A percentile compares a stretch with the other conserved stretches of the same genome.
Evolutionary conservation across 345 rosid genomes (phyloP).

Genomic region (Turritis glabra): DNA sequence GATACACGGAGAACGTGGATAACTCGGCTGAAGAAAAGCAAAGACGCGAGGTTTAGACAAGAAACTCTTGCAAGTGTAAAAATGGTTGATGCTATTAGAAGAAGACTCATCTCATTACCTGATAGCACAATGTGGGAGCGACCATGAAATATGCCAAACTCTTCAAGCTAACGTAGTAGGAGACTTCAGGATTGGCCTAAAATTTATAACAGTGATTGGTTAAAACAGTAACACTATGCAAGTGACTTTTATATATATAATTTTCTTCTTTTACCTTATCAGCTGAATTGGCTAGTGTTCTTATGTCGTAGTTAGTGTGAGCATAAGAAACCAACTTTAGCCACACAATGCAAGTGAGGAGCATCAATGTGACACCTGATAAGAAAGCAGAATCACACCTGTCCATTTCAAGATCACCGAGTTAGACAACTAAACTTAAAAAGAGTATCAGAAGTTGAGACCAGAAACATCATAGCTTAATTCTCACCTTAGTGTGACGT

Average conservation of each 20-base stretch:
- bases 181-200: slow-evolving; percentile 52
- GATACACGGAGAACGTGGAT: slow-evolving; percentile 79
- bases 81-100: not conserved
- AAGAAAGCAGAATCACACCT: slow-evolving; percentile 91
- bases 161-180: slow-evolving; percentile 59
- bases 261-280: slow-evolving; percentile 55
- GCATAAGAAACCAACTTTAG: slow-evolving; percentile 91
- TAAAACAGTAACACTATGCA: slow-evolving; percentile 2
- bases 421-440: slow-evolving; percentile 6
- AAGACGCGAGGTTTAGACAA: slow-evolving; percentile 1
- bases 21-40: slow-evolving; percentile 54
- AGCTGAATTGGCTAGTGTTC: slow-evolving; percentile 57
- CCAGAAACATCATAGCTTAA: slow-evolving; percentile 7
- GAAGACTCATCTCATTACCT: slow-evolving; percentile 50
- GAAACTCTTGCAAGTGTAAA: slow-evolving; percentile 17
- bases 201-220: slow-evolving; percentile 32
- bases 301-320: slow-evolving; percentile 85
- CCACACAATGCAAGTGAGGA: slow-evolving; percentile 95
- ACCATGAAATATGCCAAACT: slow-evolving; percentile 92
- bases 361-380: slow-evolving; percentile 89
- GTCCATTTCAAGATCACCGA: slow-evolving; percentile 40
- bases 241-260: not conserved
- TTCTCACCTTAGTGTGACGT: slow-evolving; percentile 78
- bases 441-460: slow-evolving; percentile 19
- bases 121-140: slow-evolving; percentile 97